These are phyloP conservation scores for Lagenidium giganteum DNA, from an alignment of 352 stramenopile species.

Conservation along the genomic window DNA sequence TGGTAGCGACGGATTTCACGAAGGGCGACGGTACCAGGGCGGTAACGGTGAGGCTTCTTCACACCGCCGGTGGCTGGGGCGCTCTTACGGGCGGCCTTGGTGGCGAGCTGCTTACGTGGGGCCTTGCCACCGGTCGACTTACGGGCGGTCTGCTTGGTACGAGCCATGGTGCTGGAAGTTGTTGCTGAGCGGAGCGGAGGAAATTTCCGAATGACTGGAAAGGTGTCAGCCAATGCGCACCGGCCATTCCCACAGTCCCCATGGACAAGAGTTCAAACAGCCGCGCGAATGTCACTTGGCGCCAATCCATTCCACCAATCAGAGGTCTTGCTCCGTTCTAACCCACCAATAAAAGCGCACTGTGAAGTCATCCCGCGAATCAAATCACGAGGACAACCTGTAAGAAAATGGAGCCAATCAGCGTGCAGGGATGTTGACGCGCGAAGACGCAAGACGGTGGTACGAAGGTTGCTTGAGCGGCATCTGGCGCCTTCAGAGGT, in stretches of 20 bases:
- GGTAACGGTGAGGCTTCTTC: conserved; percentile 90
- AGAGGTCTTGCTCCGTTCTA: neutral
- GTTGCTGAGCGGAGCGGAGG: conserved; percentile 26
- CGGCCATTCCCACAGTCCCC: conserved; percentile 1
- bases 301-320: conserved; percentile 21
- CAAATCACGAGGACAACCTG: conserved; percentile 9
- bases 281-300: neutral
- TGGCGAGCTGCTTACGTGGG: conserved; percentile 91
- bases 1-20: conserved; percentile 98
- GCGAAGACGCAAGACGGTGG: neutral
- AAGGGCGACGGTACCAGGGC: conserved; percentile 87
- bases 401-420: conserved; percentile 8
- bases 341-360: conserved; percentile 8
- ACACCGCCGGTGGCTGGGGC: conserved; percentile 88
- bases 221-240: neutral
- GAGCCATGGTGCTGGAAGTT: conserved; percentile 75
- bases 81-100: conserved; percentile 91
- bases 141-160: conserved; percentile 96
- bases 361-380: neutral
- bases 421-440: neutral
- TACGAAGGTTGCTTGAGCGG: too few relatives aligned
- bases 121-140: conserved; percentile 95
- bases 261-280: conserved; percentile 1
- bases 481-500: too few relatives aligned
- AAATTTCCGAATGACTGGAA: conserved; percentile 50